These are phyloP conservation scores for Colletotrichum tabaci DNA, from an alignment of 2,329 filamentous ascomycete genomes.

Conservation along the genomic window DNA sequence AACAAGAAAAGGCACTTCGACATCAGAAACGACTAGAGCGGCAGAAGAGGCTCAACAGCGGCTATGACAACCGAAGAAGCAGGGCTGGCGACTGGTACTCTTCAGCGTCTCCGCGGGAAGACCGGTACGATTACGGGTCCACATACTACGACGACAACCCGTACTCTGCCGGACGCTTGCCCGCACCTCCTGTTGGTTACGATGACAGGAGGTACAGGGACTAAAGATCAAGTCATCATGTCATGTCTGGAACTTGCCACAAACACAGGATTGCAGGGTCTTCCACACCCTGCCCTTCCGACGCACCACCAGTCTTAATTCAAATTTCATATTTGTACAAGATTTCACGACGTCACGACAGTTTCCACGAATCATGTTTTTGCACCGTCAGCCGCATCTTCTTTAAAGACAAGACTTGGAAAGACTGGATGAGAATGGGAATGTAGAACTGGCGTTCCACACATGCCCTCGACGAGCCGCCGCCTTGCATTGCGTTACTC, in stretches of 20 bases:
- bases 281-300: background rate
- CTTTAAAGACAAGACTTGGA: background rate
- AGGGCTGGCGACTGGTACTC: slow-evolving; percentile 63
- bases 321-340: background rate
- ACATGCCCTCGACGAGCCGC: slow-evolving; percentile 12
- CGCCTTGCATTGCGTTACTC: slow-evolving; percentile 33
- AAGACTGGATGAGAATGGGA: slow-evolving; percentile 5
- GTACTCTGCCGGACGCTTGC: slow-evolving; percentile 58
- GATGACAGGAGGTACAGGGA: slow-evolving; percentile 54
- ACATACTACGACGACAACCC: slow-evolving; percentile 64
- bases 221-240: slow-evolving; percentile 5
- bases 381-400: slow-evolving; percentile 6
- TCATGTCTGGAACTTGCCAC: background rate
- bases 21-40: slow-evolving; percentile 63
- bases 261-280: background rate
- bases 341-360: slow-evolving; percentile 15
- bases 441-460: slow-evolving; percentile 24
- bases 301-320: background rate
- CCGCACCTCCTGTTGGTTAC: slow-evolving; percentile 57
- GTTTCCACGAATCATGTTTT: background rate
- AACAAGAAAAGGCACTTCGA: slow-evolving; percentile 63
- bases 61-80: slow-evolving; percentile 52
- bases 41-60: slow-evolving; percentile 49
- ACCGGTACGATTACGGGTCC: slow-evolving; percentile 58
- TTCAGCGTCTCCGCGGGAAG: slow-evolving; percentile 56